Percentiles rank a stretch among this genome's conserved stretches.
These are phyloP conservation scores for Guillardia theta DNA, from an alignment of 78 protist genomes.

Conservation along the genomic window DNA sequence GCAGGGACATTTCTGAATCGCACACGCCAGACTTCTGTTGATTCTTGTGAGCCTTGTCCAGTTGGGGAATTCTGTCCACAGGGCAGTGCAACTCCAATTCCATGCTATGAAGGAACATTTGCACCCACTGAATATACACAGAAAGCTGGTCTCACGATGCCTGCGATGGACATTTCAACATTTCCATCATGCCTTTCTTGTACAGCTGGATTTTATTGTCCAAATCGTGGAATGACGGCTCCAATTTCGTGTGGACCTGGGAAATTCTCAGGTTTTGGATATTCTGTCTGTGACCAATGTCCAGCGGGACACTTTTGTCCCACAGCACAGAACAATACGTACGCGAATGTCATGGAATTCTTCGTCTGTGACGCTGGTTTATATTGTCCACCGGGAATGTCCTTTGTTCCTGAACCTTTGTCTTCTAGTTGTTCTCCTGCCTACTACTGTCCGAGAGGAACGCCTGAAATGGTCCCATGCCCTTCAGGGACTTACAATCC, in stretches of 20 bases:
- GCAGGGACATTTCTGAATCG: neutral
- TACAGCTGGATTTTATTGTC: neutral
- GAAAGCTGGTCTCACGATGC: neutral
- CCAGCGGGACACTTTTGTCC: slow-evolving; percentile 42
- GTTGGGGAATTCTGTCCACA: neutral
- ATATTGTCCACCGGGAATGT: neutral
- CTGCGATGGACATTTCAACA: neutral
- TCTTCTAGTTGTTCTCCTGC: neutral
- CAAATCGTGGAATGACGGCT: neutral
- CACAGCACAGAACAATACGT: neutral
- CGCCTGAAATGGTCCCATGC: neutral
- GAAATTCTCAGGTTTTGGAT: neutral
- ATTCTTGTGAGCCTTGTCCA: neutral
- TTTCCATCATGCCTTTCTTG: neutral
- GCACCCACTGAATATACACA: neutral
- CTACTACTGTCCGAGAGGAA: neutral
- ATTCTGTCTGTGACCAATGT: neutral
- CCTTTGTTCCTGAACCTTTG: neutral
- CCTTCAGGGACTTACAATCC: neutral
- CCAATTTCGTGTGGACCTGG: neutral
- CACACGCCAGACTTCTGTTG: neutral
- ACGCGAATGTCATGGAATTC: neutral
- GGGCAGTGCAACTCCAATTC: neutral
- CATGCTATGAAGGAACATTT: slow-evolving; percentile 7
- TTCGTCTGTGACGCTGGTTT: neutral